A percentile compares a stretch with the other conserved stretches of the same genome.
phyloP scores from a whole-genome alignment of 2,329 filamentous ascomycete genomes.

The Hypoxylon sp. region DNA sequence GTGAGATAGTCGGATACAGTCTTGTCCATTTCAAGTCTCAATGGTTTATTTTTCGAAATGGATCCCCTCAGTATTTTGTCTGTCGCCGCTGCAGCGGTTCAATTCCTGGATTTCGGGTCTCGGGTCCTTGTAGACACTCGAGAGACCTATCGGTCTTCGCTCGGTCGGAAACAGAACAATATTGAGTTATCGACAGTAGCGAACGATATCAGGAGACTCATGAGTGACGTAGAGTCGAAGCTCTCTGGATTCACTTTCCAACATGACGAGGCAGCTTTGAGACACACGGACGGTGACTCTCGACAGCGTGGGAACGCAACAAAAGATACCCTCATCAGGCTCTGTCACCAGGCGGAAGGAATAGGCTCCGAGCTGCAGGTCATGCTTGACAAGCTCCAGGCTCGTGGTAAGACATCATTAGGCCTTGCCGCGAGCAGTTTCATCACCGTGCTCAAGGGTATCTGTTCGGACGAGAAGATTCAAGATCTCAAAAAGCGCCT shows the following conservation, averaged over 20 bases:
- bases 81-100: slow-evolving; percentile 18
- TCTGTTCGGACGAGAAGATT: neutral
- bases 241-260: neutral
- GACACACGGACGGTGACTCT: neutral
- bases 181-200: neutral
- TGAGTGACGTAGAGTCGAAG: neutral
- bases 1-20: neutral
- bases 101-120: slow-evolving; percentile 21
- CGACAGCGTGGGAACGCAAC: neutral
- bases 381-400: neutral
- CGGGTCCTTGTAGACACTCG: neutral
- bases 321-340: neutral
- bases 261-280: neutral
- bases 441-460: neutral
- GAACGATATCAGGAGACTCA: neutral
- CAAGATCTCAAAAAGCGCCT: neutral
- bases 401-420: neutral
- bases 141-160: slow-evolving; percentile 1
- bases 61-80: slow-evolving; percentile 8
- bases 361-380: neutral
- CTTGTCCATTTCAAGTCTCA: neutral
- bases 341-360: neutral
- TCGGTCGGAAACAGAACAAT: neutral
- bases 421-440: neutral
- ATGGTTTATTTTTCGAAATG: neutral